Evolutionary conservation across 2,329 filamentous ascomycete genomes (phyloP), one percentile per base, ranked within the genome.

Genomic region (Claviceps fusiformis): DNA sequence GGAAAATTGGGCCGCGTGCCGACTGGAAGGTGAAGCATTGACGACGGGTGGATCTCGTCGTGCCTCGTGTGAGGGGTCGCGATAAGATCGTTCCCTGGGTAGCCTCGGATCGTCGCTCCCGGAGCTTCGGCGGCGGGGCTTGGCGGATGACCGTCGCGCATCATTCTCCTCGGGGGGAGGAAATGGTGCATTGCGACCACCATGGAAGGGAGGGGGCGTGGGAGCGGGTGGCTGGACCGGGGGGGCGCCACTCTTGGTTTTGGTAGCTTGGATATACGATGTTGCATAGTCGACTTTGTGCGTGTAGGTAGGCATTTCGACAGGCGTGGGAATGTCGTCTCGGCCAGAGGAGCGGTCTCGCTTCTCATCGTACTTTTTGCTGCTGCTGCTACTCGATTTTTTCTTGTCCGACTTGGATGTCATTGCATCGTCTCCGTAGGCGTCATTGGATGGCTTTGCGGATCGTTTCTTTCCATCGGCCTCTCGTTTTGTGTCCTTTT

Each of bases 311-410:
- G 59, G 58, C 39, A 59, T 51, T 2, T 62, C 57, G 41, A 46
- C 57, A n/a, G 60, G 60, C n/a, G 57, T 48, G 9, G 62, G 60
- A 6, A 46, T 54, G 39, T 69, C 68, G n/a, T 71, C 68, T 17
- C 65, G 63, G 7, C 65, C 64, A 17, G 63, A 59, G 7, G 69
- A 69, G 39, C 66, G 65, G 56, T 71, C 68, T 27, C 66, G 64
- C 59, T 65, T 64, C 57, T 70, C 66, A 3, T 72, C 70, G 56
- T 70, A 64, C 60, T 70, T 71, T 58, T 68, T 72, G 60, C 65
- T 68, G 50, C 64, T 72, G 61, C 65, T 68, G 52, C 64, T 69
- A 49, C 60, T 63, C 24, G 64, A 66, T 60, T 70, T 71, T 61
- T 73, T 73, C 64, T 70, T 69, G 46, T 70, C 67, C 0, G 65